phyloP scores from a whole-genome alignment of 225 moss, liverwort and hornwort genomes.

The Marchantia paleacea region DNA sequence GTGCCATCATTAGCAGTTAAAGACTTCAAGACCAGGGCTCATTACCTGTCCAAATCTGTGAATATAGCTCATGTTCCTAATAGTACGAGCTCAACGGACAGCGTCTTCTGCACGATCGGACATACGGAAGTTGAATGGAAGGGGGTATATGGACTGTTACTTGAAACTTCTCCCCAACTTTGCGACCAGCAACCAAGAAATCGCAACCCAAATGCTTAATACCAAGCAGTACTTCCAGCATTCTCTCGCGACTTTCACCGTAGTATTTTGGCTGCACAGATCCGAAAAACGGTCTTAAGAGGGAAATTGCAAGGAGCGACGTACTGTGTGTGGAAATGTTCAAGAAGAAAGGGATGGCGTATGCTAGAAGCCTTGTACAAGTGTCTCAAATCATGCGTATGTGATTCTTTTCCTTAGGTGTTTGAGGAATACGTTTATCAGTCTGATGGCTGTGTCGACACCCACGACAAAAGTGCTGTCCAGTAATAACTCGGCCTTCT shows the following conservation, averaged over 20 bases:
- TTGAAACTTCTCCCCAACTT: conserved; percentile 67
- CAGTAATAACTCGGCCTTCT: conserved; percentile 86
- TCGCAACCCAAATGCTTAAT: conserved; percentile 76
- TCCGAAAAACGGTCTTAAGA: not conserved
- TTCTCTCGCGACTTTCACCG: conserved; percentile 66
- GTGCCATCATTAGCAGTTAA: not conserved
- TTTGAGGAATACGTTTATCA: conserved; percentile 55
- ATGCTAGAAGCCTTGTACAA: not conserved
- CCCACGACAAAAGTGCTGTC: conserved; percentile 94
- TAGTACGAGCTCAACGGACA: not conserved
- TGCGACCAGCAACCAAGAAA: conserved; percentile 89
- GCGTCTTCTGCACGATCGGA: not conserved
- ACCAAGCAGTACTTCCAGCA: conserved; percentile 71
- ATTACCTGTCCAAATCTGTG: not conserved
- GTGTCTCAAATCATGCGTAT: conserved; percentile 1
- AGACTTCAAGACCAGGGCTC: not conserved
- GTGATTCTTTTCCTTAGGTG: not conserved
- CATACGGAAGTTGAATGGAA: not conserved
- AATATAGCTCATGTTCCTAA: not conserved
- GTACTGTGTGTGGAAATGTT: not conserved
- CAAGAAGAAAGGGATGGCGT: not conserved
- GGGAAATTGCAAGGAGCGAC: not conserved
- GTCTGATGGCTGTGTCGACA: conserved; percentile 78
- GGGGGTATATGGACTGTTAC: conserved; percentile 27
- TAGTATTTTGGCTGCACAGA: conserved; percentile 81